Evolutionary conservation across 225 moss, liverwort and hornwort genomes (phyloP).

Genomic region (Marchantia paleacea): DNA sequence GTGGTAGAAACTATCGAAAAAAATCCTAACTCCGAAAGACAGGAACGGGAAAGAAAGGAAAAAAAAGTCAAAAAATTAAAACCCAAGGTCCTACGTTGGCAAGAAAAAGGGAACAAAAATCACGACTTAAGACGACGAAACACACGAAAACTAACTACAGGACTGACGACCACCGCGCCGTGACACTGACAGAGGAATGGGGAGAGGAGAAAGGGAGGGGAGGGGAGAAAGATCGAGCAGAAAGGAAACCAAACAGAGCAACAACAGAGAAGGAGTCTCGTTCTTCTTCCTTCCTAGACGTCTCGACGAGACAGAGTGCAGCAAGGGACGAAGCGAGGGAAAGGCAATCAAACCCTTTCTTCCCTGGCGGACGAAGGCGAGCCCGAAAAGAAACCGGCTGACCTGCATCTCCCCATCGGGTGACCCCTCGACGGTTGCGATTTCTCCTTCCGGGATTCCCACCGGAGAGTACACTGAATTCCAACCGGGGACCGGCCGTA

Average conservation of each 20-base stretch:
- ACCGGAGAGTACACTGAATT: neutral
- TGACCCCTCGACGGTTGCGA: neutral
- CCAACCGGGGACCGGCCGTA: neutral
- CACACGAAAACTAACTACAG: neutral
- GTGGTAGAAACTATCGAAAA: neutral
- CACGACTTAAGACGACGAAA: neutral
- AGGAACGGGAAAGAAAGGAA: neutral
- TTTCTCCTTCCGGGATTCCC: neutral
- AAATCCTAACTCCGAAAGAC: neutral
- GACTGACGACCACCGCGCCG: constrained; percentile 8
- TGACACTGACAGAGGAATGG: constrained; percentile 4
- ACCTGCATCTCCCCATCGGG: constrained; percentile 11
- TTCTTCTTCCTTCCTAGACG: constrained; percentile 2
- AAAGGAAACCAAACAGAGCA: constrained; percentile 13
- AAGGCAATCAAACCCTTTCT: constrained; percentile 15
- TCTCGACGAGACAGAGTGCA: constrained; percentile 18
- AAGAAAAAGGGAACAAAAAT: neutral
- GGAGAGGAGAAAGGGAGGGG: neutral
- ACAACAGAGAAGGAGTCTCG: constrained; percentile 11
- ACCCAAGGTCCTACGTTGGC: neutral
- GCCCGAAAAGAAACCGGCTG: constrained; percentile 6
- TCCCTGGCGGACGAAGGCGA: constrained; percentile 2
- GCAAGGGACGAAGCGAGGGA: constrained; percentile 18
- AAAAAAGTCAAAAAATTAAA: neutral
- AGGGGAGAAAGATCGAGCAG: constrained; percentile 11